Conservation (phyloP, 306 rosid genomes). For the Trichosanthes cucumerina region DNA sequence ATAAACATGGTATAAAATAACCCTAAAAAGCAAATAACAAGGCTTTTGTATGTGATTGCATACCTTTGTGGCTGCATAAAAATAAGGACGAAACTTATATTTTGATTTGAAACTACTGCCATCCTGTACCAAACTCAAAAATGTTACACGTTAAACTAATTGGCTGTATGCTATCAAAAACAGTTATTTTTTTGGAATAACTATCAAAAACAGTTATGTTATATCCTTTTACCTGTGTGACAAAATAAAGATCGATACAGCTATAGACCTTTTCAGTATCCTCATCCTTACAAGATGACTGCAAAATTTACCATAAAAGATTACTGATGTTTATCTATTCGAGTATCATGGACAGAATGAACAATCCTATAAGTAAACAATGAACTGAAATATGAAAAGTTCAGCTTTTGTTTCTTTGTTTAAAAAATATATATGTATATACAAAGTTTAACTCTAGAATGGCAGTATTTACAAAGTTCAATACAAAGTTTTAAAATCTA, state of each 20-base stretch:
- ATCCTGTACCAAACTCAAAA: conserved; percentile 54
- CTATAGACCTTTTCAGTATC: conserved; percentile 54
- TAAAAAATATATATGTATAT: too few species aligned
- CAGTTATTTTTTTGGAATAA: too few species aligned
- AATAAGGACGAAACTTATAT: conserved; percentile 77
- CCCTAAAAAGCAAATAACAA: not conserved
- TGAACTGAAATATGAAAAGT: not conserved
- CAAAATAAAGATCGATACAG: conserved; percentile 81
- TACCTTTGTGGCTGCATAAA: conserved; percentile 85
- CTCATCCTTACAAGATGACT: conserved; percentile 80
- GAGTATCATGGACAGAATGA: not conserved
- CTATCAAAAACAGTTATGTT: not conserved
- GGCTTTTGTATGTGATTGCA: not conserved
- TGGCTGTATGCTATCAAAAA: not conserved
- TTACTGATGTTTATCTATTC: conserved; percentile 12
- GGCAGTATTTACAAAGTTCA: not conserved
- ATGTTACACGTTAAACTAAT: conserved; percentile 10
- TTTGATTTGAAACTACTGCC: conserved; percentile 82
- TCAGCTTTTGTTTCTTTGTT: too few species aligned
- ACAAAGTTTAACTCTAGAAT: not conserved
- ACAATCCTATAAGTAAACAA: not conserved
- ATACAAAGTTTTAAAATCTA: too few species aligned
- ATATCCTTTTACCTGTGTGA: conserved; percentile 53
- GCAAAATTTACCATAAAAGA: conserved; percentile 30
- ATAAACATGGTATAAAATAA: not conserved